Percentiles rank a stretch among this genome's conserved stretches.
phyloP scores from a whole-genome alignment of 495 filamentous ascomycete genomes.

The Penicillium verhagenii region DNA sequence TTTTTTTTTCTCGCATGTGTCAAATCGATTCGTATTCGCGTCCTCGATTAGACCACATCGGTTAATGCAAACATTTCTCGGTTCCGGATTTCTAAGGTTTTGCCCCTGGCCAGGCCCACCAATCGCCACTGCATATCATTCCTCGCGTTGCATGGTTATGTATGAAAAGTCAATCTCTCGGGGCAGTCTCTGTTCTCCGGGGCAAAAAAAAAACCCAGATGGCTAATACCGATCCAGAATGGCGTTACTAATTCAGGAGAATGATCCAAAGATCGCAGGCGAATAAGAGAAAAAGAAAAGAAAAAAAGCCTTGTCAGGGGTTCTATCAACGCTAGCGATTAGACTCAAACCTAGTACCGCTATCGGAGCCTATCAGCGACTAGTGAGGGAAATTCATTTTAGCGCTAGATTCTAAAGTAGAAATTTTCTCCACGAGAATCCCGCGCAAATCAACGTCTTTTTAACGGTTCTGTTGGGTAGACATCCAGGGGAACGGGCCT shows the following conservation, averaged over 20 bases:
- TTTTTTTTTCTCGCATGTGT: not conserved
- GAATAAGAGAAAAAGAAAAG: slow-evolving; percentile 11
- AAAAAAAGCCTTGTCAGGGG: slow-evolving; percentile 13
- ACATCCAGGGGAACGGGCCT: slow-evolving; percentile 4
- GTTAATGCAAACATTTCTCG: no score
- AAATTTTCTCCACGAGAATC: slow-evolving; percentile 10
- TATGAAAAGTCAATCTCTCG: not conserved
- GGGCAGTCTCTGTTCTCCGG: not conserved
- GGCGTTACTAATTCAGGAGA: not conserved
- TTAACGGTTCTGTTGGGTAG: slow-evolving; percentile 19
- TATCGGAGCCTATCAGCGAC: slow-evolving; percentile 5
- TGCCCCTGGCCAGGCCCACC: not conserved
- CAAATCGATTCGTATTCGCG: not conserved
- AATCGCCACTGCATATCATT: not conserved
- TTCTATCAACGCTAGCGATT: slow-evolving; percentile 11
- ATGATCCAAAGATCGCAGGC: not conserved
- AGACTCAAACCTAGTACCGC: slow-evolving; percentile 15
- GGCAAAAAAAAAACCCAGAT: not conserved
- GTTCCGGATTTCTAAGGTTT: not conserved
- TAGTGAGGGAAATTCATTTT: slow-evolving; percentile 6
- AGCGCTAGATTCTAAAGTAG: slow-evolving; percentile 9
- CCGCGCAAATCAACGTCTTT: slow-evolving; percentile 18
- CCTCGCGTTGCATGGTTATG: no score
- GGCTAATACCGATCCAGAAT: not conserved
- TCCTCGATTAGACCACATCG: no score